Conservation (phyloP, 2,329 filamentous ascomycete genomes). For the Fusarium sp. region DNA sequence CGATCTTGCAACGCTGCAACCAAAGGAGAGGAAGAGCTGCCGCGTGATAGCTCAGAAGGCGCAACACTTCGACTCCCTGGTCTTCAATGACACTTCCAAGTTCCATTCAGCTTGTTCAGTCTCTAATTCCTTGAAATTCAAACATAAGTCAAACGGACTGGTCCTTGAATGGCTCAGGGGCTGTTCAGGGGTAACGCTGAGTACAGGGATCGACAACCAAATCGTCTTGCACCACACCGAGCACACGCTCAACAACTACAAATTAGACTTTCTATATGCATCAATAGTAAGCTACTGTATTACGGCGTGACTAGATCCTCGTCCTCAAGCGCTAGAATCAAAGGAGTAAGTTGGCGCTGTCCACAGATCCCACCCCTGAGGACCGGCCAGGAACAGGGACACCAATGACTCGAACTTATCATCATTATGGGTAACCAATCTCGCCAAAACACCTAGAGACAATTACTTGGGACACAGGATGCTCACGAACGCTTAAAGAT, state of each 20-base stretch:
- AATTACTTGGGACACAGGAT: rapidly evolving
- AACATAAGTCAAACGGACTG: too few species aligned
- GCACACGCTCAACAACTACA: neutral
- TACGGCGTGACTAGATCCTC: too few species aligned
- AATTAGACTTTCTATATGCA: rapidly evolving
- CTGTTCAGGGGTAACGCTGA: neutral
- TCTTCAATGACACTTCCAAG: neutral
- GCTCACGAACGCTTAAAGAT: neutral
- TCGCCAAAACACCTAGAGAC: neutral
- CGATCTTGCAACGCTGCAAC: neutral
- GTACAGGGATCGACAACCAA: too few species aligned
- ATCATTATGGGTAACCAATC: rapidly evolving
- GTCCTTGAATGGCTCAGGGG: neutral
- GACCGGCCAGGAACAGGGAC: too few species aligned
- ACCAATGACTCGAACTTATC: neutral
- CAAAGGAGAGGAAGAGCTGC: neutral
- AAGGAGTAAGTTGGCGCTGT: neutral
- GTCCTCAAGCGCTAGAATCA: neutral
- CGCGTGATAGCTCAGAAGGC: neutral
- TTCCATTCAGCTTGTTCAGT: rapidly evolving
- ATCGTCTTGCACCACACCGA: neutral
- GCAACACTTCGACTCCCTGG: too few species aligned
- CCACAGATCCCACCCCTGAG: neutral
- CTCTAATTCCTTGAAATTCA: neutral
- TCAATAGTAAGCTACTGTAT: rapidly evolving